phyloP scores from a whole-genome alignment of 495 filamentous ascomycete species.

The Hypoxylon subgilvum region DNA sequence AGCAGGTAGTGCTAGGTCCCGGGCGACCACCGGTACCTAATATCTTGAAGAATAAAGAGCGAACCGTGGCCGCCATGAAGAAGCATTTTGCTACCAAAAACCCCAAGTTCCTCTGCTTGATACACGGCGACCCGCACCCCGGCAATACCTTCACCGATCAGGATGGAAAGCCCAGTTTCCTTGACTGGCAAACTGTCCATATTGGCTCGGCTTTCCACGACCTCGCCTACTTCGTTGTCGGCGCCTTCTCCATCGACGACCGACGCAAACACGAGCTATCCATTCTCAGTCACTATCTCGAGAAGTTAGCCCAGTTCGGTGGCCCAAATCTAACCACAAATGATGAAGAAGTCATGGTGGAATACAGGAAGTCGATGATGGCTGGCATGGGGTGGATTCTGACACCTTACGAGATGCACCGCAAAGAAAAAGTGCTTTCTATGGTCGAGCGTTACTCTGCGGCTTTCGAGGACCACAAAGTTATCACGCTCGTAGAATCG shows the following conservation, averaged over 20 bases:
- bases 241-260: slow-evolving; percentile 60
- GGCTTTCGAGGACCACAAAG: slow-evolving; percentile 6
- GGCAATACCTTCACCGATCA: slow-evolving; percentile 35
- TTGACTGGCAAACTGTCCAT: slow-evolving; percentile 39
- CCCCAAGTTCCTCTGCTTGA: slow-evolving; percentile 29
- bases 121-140: slow-evolving; percentile 39
- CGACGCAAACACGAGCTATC: slow-evolving; percentile 72
- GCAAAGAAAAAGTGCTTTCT: not conserved
- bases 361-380: slow-evolving; percentile 30
- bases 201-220: slow-evolving; percentile 40
- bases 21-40: slow-evolving; percentile 23
- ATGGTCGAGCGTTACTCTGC: not conserved
- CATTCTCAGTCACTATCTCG: slow-evolving; percentile 64
- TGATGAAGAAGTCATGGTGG: slow-evolving; percentile 34
- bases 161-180: slow-evolving; percentile 29
- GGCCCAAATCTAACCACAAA: slow-evolving; percentile 35
- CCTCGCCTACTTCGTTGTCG: slow-evolving; percentile 32
- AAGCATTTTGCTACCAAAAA: slow-evolving; percentile 31
- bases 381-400: slow-evolving; percentile 3
- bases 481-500: slow-evolving; percentile 9
- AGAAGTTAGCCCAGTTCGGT: slow-evolving; percentile 37
- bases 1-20: slow-evolving; percentile 20
- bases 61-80: slow-evolving; percentile 26
- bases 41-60: slow-evolving; percentile 28
- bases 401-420: slow-evolving; percentile 7